Percentiles rank a stretch among this genome's conserved stretches.
Evolutionary conservation across 1,139 yeast species (phyloP).

Genomic region (Suhomyces bolitotheri): DNA sequence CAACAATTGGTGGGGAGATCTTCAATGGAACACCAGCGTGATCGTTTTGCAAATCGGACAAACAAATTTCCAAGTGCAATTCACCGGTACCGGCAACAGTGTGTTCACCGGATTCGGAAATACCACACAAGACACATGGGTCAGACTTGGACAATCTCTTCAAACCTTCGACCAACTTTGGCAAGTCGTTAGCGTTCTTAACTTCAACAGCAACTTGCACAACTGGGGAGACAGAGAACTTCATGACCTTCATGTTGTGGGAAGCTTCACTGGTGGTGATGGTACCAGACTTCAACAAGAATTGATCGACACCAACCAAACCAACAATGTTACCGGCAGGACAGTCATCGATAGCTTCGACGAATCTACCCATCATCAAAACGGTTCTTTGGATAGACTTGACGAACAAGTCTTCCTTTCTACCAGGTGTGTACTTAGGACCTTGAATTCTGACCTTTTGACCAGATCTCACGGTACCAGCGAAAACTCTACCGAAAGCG

Average conservation of each 20-base stretch:
- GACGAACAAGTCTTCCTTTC: slow-evolving; percentile 95
- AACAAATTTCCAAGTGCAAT: slow-evolving; percentile 98
- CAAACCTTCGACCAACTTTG: slow-evolving; percentile 99
- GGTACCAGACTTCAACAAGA: slow-evolving; percentile 99
- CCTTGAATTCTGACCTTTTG: slow-evolving; percentile 99
- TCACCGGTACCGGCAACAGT: slow-evolving; percentile 99
- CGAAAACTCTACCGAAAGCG: slow-evolving; percentile 99
- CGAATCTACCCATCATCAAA: slow-evolving; percentile 98
- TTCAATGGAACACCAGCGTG: slow-evolving; percentile 99
- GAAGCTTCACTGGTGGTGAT: slow-evolving; percentile 95
- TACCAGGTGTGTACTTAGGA: slow-evolving; percentile 98
- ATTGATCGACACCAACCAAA: slow-evolving; percentile 99
- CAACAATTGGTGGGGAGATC: slow-evolving; percentile 96
- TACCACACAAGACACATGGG: slow-evolving; percentile 92
- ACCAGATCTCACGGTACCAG: slow-evolving; percentile 99
- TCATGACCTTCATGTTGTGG: slow-evolving; percentile 99
- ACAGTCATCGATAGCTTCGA: slow-evolving; percentile 98
- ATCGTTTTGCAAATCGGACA: slow-evolving; percentile 93
- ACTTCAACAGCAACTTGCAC: slow-evolving; percentile 99
- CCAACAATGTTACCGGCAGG: slow-evolving; percentile 99
- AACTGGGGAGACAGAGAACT: slow-evolving; percentile 99
- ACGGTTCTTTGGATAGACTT: slow-evolving; percentile 99
- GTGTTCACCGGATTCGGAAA: slow-evolving; percentile 98
- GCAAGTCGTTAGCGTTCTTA: slow-evolving; percentile 98
- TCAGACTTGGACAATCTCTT: slow-evolving; percentile 99